Percentiles rank a stretch among this genome's conserved stretches.
These are phyloP conservation scores for Haplosporangium sp. DNA, from an alignment of 371 early-diverging fungal species.

Conservation along the genomic window DNA sequence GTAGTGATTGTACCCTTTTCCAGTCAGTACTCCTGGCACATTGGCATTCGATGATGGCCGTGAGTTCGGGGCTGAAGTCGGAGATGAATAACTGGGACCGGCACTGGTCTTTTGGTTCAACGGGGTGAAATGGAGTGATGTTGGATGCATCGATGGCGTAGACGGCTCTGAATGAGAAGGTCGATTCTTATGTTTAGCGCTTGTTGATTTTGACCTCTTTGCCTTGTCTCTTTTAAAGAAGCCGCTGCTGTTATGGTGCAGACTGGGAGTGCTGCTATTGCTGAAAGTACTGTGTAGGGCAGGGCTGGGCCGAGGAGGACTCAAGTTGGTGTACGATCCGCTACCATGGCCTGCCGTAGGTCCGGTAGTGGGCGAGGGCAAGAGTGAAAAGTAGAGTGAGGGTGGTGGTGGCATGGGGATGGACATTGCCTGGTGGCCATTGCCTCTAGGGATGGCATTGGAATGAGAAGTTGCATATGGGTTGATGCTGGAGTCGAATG, in stretches of 20 bases:
- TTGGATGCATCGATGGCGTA: slow-evolving; percentile 9
- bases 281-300: not conserved
- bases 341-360: not conserved
- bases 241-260: not conserved
- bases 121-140: slow-evolving; percentile 5
- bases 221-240: not conserved
- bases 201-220: slow-evolving; percentile 15
- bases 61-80: slow-evolving; percentile 13
- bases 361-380: slow-evolving; percentile 2
- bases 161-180: slow-evolving; percentile 23
- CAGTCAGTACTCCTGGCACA: slow-evolving; percentile 3
- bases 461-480: slow-evolving; percentile 12
- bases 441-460: slow-evolving; percentile 39
- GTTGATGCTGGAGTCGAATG: slow-evolving; percentile 21
- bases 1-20: slow-evolving; percentile 27
- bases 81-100: not conserved
- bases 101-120: not conserved
- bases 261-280: slow-evolving; percentile 5
- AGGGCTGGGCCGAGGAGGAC: slow-evolving; percentile 14
- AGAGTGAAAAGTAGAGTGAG: slow-evolving; percentile 35
- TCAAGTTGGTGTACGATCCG: slow-evolving; percentile 8
- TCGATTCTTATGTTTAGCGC: not conserved
- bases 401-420: slow-evolving; percentile 45
- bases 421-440: slow-evolving; percentile 51
- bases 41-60: slow-evolving; percentile 17